Conservation (phyloP, 176 grass and related monocot species). For the Rhynchospora tenuis region DNA sequence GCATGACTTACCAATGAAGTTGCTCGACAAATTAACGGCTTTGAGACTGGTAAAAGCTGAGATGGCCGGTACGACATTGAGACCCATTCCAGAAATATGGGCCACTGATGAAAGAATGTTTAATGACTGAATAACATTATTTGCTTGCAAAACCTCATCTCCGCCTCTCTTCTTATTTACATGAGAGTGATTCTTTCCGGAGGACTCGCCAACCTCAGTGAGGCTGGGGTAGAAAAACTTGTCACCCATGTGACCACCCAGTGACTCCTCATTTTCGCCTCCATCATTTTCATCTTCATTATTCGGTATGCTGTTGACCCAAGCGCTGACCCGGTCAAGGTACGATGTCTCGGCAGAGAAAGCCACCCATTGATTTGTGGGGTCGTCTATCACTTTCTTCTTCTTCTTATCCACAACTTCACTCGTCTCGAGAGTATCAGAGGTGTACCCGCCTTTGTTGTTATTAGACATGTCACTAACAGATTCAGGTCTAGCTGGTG, state of each 20-base stretch:
- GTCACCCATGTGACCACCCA: slow-evolving; percentile 5
- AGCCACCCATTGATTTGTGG: slow-evolving; percentile 53
- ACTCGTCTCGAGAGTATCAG: slow-evolving; percentile 54
- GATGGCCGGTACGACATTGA: slow-evolving; percentile 58
- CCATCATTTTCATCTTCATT: slow-evolving; percentile 6
- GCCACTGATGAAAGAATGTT: slow-evolving; percentile 52
- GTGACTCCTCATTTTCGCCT: slow-evolving; percentile 16
- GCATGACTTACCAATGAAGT: slow-evolving; percentile 64
- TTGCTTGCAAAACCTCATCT: slow-evolving; percentile 44
- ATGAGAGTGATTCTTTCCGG: slow-evolving; percentile 25
- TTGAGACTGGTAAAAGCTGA: slow-evolving; percentile 66
- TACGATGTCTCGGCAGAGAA: slow-evolving; percentile 51
- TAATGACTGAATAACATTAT: slow-evolving; percentile 51
- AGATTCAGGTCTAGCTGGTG: neutral
- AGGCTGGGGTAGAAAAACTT: slow-evolving; percentile 6
- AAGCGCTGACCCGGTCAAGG: slow-evolving; percentile 70
- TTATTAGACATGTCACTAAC: neutral
- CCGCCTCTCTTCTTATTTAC: slow-evolving; percentile 17
- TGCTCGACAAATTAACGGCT: slow-evolving; percentile 73
- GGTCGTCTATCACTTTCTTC: slow-evolving; percentile 29
- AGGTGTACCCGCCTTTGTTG: slow-evolving; percentile 55
- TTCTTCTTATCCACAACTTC: slow-evolving; percentile 25
- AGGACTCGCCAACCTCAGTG: slow-evolving; percentile 45
- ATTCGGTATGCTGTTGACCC: slow-evolving; percentile 69
- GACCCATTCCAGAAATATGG: slow-evolving; percentile 71